Evolutionary conservation across 75 land plant species (phyloP), one percentile per base, ranked within the genome.

Genomic region (Pinus tabuliformis): DNA sequence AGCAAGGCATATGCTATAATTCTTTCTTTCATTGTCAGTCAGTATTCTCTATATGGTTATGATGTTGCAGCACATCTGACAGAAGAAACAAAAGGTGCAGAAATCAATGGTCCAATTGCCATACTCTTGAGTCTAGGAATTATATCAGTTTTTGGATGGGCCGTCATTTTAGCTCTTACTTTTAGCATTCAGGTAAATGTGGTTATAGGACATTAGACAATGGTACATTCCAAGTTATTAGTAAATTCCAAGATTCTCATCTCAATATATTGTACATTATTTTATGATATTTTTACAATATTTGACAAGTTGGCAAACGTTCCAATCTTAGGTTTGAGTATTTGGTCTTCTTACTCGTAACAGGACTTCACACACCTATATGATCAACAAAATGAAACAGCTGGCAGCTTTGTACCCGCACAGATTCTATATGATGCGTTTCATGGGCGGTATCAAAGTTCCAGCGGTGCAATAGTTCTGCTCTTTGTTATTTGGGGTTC

Each of bases 341-440:
- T 20, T 75, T 76, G 66, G 49, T 68, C 18, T 68, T 9, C 21
- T 9, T 68, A 15, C 72, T 68, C 6, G 57, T 26, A 49, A 28
- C 22, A 94, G 97, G 87, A 92, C 75, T 79, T 79, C 22, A 78
- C 39, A 20, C 86, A 92, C 78, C 73, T 94, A 28, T 94, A 80
- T 76, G 89, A 94, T 76, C 21, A 82, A 71, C 86, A 16, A 58
- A 94, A 94, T 83, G 97, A 94, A 78, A 94, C 97, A 58, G 95
- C 89, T 26, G 97, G 97, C 61, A 76, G 70, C 37, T 94, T 91
- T 85, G 95, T 92, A 24, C 93, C 95, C 16, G 97, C 91, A 59
- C 97, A 94, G 73, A 94, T 94, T 61, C 84, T 94, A 12, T 94
- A 92, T 68, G 97, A 94, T 88, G 97, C 95, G 58, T 92, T 94